These are phyloP conservation scores for Diaporthe capsici DNA, from an alignment of 2,329 filamentous ascomycete species.

Conservation along the genomic window DNA sequence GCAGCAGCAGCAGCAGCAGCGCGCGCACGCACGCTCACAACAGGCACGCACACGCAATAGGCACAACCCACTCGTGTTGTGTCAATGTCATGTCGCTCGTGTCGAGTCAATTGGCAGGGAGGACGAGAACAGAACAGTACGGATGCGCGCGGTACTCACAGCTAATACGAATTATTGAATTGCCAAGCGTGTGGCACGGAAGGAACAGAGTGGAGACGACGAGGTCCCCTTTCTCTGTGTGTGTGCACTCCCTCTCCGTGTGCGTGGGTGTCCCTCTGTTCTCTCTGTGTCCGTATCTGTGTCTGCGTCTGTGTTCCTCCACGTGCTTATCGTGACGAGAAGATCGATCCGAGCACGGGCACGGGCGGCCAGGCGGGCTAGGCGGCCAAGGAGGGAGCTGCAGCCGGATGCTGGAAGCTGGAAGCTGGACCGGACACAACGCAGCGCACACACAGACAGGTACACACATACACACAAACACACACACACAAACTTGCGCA, in stretches of 20 bases:
- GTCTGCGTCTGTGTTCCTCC: slow-evolving; percentile 19
- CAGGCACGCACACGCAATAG: background rate
- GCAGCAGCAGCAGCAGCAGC: background rate
- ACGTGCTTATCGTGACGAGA: slow-evolving; percentile 27
- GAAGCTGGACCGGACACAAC: background rate
- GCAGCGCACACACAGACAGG: background rate
- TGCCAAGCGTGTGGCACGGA: slow-evolving; percentile 32
- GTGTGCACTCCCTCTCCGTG: background rate
- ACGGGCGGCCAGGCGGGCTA: background rate
- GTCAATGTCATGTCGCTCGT: background rate
- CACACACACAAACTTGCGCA: background rate
- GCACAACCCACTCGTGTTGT: slow-evolving; percentile 25
- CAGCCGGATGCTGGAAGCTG: background rate
- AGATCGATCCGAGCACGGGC: slow-evolving; percentile 16
- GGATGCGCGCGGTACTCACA: slow-evolving; percentile 24
- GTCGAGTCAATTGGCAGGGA: slow-evolving; percentile 13
- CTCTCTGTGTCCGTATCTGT: background rate
- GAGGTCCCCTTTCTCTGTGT: slow-evolving; percentile 25
- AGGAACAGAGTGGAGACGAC: slow-evolving; percentile 27
- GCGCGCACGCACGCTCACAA: background rate
- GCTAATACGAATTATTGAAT: slow-evolving; percentile 27
- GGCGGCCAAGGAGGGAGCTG: background rate
- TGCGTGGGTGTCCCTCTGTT: background rate
- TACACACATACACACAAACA: background rate
- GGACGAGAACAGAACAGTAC: slow-evolving; percentile 3